phyloP scores from a whole-genome alignment of 371 early-diverging fungal genomes.

The Saksenaea vasiformis region DNA sequence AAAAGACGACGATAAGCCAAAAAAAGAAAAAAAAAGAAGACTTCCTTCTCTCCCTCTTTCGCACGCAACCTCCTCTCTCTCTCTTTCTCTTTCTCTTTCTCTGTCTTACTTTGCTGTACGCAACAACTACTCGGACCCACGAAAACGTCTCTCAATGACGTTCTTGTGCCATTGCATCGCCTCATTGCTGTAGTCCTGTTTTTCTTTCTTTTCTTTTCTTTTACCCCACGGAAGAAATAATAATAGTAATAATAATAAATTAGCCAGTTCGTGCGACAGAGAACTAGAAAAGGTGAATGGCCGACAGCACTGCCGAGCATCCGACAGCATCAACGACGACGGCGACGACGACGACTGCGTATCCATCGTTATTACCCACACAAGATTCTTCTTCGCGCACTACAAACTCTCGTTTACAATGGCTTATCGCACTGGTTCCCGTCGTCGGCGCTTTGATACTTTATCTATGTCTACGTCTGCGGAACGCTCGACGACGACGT shows the following conservation, averaged over 20 bases:
- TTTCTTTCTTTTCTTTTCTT: no score
- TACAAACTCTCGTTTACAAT: constrained; percentile 12
- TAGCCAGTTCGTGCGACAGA: neutral
- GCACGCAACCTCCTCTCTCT: neutral
- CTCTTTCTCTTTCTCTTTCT: neutral
- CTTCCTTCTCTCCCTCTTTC: neutral
- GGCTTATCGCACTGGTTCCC: constrained; percentile 23
- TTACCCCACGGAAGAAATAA: neutral
- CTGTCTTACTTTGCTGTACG: neutral
- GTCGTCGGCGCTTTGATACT: constrained; percentile 8
- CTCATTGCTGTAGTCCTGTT: no score
- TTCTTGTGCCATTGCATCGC: no score
- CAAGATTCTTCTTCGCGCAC: constrained; percentile 2
- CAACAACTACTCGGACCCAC: neutral
- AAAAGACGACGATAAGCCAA: neutral
- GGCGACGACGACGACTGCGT: neutral
- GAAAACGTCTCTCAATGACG: no score
- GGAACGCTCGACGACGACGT: constrained; percentile 8
- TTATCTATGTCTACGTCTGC: constrained; percentile 8
- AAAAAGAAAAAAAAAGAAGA: neutral
- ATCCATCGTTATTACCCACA: neutral
- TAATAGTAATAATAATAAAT: neutral
- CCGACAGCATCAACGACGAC: neutral
- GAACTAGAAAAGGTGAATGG: neutral
- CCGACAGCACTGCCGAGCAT: neutral